phyloP scores from a whole-genome alignment of 257 asterid species.

The Nicotiana undulata region DNA sequence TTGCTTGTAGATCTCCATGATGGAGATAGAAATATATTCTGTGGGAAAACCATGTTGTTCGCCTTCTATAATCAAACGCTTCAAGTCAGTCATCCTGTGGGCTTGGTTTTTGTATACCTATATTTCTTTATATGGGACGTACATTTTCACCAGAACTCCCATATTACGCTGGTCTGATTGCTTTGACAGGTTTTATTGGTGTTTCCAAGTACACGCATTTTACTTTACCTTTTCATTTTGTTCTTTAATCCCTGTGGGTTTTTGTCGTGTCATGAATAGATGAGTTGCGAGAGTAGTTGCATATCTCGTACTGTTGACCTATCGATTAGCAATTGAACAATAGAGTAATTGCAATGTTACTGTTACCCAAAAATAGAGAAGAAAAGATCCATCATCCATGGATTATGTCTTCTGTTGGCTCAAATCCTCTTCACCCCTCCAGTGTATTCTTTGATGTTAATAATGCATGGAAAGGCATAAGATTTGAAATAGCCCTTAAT shows the following conservation, averaged over 20 bases:
- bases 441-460: too few species aligned
- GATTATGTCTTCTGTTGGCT: too few species aligned
- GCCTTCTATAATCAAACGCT: background rate
- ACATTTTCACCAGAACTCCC: background rate
- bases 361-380: too few species aligned
- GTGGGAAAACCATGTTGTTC: background rate
- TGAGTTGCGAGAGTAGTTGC: background rate
- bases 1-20: conserved; percentile 1
- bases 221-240: background rate
- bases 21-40: background rate
- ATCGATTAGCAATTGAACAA: too few species aligned
- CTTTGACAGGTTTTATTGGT: background rate
- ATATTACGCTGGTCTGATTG: background rate
- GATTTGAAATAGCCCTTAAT: too few species aligned
- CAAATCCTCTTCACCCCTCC: too few species aligned
- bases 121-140: background rate
- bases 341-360: too few species aligned
- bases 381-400: too few species aligned
- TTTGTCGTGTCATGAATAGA: background rate
- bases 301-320: too few species aligned
- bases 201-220: background rate
- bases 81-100: conserved; percentile 3
- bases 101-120: background rate
- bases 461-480: too few species aligned
- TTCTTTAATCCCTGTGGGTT: background rate